Conservation (phyloP, 345 rosid species). For the Sonneratia alba region DNA sequence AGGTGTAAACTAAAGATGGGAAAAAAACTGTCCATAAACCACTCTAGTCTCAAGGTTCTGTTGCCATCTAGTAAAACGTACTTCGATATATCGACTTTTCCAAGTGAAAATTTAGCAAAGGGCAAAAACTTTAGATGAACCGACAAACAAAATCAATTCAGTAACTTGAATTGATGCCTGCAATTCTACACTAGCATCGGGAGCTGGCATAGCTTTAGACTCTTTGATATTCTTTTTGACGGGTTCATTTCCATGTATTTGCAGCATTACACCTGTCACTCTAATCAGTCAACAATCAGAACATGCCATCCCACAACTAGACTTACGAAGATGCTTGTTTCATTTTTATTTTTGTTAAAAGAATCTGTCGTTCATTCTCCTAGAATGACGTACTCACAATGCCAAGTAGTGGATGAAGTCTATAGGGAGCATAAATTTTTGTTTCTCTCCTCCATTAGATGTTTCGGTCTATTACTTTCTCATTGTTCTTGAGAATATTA, state of each 20-base stretch:
- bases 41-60: no score
- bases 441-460: neutral
- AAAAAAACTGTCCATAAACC: no score
- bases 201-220: conserved; percentile 29
- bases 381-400: neutral
- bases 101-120: no score
- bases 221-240: conserved; percentile 20
- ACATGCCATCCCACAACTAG: neutral
- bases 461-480: no score
- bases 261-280: conserved; percentile 26
- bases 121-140: no score
- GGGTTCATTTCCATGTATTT: conserved; percentile 21
- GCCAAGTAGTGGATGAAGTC: neutral
- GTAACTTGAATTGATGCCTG: conserved; percentile 25
- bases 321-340: neutral
- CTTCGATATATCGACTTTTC: no score
- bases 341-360: neutral
- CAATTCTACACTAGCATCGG: conserved; percentile 35
- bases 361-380: neutral
- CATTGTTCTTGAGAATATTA: neutral
- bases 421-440: neutral
- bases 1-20: no score
- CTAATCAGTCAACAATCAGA: conserved; percentile 2
- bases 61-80: no score
- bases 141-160: no score